Evolutionary conservation across 2,329 filamentous ascomycete genomes (phyloP), one percentile per base, ranked within the genome.

Genomic region (Colletotrichum phormii): DNA sequence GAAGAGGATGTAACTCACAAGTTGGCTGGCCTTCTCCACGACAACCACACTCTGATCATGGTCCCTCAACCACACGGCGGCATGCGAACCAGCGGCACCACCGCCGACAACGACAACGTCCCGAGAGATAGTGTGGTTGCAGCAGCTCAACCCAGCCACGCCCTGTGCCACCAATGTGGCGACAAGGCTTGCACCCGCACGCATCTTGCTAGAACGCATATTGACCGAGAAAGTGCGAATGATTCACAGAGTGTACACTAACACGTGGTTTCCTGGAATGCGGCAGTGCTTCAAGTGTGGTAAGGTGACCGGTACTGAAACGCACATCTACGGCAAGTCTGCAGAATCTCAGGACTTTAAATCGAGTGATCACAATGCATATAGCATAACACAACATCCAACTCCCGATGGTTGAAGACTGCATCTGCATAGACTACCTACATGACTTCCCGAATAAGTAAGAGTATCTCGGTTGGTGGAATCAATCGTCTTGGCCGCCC

Each of bases 51-150:
- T 82, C 33, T 83, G 78, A 35, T 79, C 79, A 22, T 78, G 63
- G 37, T 86, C 80, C 11, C 80, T 78, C 7, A 87, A 77, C 24
- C 76, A 73, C 29, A 85, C 80, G 11, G 84, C 83, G 6, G 82
- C 78, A 70, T 85, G 82, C 0, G 81, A 83, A 13, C 85, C 85
- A 22, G 78, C 74, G 0, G 81, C 77, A 26, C 85, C 85, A 3
- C 84, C 84, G 31, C 85, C 85, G 35, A 87, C 80, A 63, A 87
- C 70, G 46, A 59, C 63, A n/a, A 78, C 75, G n/a, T 78, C 77
- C 26, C 77, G 75, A 15, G 58, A 49, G 42, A 78, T 73, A 33
- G 55, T 60, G 22, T 67, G 42, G 33, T 15, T 67, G 54, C 64
- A 61, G 26, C 18, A 53, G 35, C 42, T 8, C n/a, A 26, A 24